A percentile compares a stretch with the other conserved stretches of the same genome.
phyloP scores from a whole-genome alignment of 495 filamentous ascomycete genomes.

The Umbilicaria muhlenbergii region DNA sequence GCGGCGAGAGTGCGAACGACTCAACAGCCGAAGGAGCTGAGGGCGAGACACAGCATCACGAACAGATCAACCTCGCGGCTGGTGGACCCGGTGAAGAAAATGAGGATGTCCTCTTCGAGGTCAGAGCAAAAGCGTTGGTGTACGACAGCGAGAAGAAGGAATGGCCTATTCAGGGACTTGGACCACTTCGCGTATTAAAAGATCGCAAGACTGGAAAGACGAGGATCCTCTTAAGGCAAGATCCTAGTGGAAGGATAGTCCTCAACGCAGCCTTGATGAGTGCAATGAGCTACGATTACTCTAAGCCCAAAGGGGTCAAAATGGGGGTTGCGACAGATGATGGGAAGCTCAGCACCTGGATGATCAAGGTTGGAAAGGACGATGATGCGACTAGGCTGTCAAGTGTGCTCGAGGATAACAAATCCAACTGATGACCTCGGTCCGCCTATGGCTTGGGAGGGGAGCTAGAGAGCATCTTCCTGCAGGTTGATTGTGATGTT shows the following conservation, averaged over 20 bases:
- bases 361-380: slow-evolving; percentile 7
- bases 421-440: background rate
- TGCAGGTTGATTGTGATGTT: background rate
- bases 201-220: slow-evolving; percentile 44
- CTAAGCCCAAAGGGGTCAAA: slow-evolving; percentile 1
- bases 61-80: slow-evolving; percentile 46
- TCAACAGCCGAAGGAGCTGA: slow-evolving; percentile 32
- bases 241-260: slow-evolving; percentile 52
- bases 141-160: slow-evolving; percentile 26
- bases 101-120: slow-evolving; percentile 46
- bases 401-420: slow-evolving; percentile 7
- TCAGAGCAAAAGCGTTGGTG: slow-evolving; percentile 46
- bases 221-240: slow-evolving; percentile 49
- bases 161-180: slow-evolving; percentile 48
- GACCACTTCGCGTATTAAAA: slow-evolving; percentile 49
- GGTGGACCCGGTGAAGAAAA: slow-evolving; percentile 56
- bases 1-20: slow-evolving; percentile 29
- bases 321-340: slow-evolving; percentile 3
- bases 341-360: slow-evolving; percentile 7
- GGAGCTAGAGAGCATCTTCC: too few species aligned
- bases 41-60: slow-evolving; percentile 26
- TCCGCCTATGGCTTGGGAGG: too few species aligned
- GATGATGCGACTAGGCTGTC: slow-evolving; percentile 7
- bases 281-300: slow-evolving; percentile 33
- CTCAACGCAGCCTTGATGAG: slow-evolving; percentile 50